Evolutionary conservation across 768 basidiomycete genomes (phyloP), one percentile per base, ranked within the genome.

Genomic region (Hygrophorus pudorinus): DNA sequence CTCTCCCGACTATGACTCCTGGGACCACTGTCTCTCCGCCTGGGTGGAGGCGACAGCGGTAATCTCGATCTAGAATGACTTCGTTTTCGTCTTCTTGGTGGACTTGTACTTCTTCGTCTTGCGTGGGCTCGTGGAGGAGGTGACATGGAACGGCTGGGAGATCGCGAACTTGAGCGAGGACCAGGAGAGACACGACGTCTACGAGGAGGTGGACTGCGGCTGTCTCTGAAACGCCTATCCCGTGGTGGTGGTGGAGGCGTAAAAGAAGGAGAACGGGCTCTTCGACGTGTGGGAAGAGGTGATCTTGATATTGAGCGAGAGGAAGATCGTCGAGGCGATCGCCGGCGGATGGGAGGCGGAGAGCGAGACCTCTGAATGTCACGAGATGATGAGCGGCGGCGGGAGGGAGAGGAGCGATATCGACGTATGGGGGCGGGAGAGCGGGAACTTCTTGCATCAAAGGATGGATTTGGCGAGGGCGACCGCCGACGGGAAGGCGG

Each of bases 181-280:
- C 37, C 32, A 20, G 65, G 65, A 20, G 70, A 70, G 8, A 70
- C 48, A 32, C 70, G 64, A 20, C 71, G 67, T 21, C 69, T 62
- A 6, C 75, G 66, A 16, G 66, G 52, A 29, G 71, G 76, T 0
- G 79, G 82, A 54, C 77, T 79, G 37, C 76, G 75, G 48, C 74
- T 78, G 50, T 68, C 69, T 49, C 57, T 56, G 14, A 54, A 53
- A 24, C 63, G 60, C 31, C 68, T 52, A 24, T 64, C 62, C 32
- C 64, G 65, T n/a, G 66, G 66, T 5, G 75, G 65, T n/a, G 66
- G 66, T 5, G 75, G 77, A 1, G 78, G 74, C 0, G 78, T 64
- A 28, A 56, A 64, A 7, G 82, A 76, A 24, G 54, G 73, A 59
- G 56, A 73, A 58, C 55, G 76, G 59, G 51, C 59, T 38, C 68